phyloP scores from a whole-genome alignment of 2,329 filamentous ascomycete species.

The Beauveria asiatica region DNA sequence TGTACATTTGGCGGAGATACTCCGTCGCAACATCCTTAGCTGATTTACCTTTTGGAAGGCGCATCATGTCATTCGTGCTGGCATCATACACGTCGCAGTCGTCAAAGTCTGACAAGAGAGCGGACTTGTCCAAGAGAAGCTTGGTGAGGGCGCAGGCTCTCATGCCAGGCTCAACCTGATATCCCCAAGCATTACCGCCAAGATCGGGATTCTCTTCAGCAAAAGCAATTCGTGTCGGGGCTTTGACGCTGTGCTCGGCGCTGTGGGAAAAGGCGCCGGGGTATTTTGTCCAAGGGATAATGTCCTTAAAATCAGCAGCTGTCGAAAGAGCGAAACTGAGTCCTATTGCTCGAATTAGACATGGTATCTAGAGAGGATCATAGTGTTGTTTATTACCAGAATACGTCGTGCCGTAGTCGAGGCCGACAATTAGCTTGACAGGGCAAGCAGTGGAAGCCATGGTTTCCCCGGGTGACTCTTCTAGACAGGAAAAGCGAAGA shows the following conservation, averaged over 20 bases:
- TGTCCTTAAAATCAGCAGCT: constrained; percentile 14
- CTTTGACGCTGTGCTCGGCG: constrained; percentile 15
- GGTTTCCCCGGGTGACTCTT: background rate
- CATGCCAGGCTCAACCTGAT: background rate
- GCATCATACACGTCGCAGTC: background rate
- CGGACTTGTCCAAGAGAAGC: background rate
- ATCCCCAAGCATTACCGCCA: background rate
- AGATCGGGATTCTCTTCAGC: constrained; percentile 13
- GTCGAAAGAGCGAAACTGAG: constrained; percentile 14
- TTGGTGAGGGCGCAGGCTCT: background rate
- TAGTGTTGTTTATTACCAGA: background rate
- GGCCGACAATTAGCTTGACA: background rate
- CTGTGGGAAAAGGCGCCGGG: constrained; percentile 12
- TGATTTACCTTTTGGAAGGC: background rate
- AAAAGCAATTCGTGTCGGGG: constrained; percentile 14
- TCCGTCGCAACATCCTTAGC: background rate
- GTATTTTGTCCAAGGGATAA: constrained; percentile 15
- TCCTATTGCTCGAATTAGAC: background rate
- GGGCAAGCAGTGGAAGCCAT: background rate
- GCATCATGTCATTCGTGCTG: background rate
- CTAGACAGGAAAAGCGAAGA: too few relatives aligned
- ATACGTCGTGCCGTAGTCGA: constrained; percentile 17
- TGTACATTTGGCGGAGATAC: background rate
- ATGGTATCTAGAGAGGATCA: background rate
- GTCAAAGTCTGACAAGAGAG: background rate